Conservation (phyloP, 1,284 basidiomycete genomes). For the Singerocomus inundabilis region DNA sequence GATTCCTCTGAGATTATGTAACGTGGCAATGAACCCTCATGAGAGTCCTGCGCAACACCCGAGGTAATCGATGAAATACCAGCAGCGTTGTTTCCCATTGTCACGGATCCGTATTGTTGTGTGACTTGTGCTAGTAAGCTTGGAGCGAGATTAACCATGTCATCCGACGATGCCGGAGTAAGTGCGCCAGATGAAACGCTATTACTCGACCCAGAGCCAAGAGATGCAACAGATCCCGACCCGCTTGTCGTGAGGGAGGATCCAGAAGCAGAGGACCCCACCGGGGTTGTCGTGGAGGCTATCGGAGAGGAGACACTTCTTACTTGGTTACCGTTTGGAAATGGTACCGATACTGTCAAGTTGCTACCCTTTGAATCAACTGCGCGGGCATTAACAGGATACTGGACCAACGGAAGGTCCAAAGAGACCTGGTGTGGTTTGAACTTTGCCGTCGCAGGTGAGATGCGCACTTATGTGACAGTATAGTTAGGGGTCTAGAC, state of each 20-base stretch:
- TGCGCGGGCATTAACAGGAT: conserved; percentile 35
- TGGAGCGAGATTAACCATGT: conserved; percentile 44
- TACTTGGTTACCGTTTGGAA: conserved; percentile 42
- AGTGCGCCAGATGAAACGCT: conserved; percentile 43
- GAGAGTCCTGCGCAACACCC: conserved; percentile 40
- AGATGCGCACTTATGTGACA: conserved; percentile 69
- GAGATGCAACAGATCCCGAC: conserved; percentile 54
- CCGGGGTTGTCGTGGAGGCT: conserved; percentile 43
- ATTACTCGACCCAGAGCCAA: conserved; percentile 54
- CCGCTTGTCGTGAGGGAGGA: conserved; percentile 48
- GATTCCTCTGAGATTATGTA: conserved; percentile 69
- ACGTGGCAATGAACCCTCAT: conserved; percentile 42
- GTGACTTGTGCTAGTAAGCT: conserved; percentile 45
- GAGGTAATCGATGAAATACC: conserved; percentile 41
- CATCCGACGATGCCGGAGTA: conserved; percentile 49
- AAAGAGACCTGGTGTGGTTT: conserved; percentile 54
- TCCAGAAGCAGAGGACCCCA: conserved; percentile 51
- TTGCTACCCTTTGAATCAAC: conserved; percentile 34
- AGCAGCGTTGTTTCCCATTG: conserved; percentile 30
- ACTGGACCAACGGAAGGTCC: conserved; percentile 51
- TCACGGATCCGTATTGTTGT: conserved; percentile 44
- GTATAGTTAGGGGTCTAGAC: conserved; percentile 31
- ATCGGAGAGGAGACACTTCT: conserved; percentile 69
- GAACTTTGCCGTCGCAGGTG: conserved; percentile 85
- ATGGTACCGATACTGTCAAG: conserved; percentile 47